Percentiles rank a stretch among this genome's conserved stretches.
Evolutionary conservation across 768 basidiomycete species (phyloP).

Genomic region (Cystoderma amianthinum): DNA sequence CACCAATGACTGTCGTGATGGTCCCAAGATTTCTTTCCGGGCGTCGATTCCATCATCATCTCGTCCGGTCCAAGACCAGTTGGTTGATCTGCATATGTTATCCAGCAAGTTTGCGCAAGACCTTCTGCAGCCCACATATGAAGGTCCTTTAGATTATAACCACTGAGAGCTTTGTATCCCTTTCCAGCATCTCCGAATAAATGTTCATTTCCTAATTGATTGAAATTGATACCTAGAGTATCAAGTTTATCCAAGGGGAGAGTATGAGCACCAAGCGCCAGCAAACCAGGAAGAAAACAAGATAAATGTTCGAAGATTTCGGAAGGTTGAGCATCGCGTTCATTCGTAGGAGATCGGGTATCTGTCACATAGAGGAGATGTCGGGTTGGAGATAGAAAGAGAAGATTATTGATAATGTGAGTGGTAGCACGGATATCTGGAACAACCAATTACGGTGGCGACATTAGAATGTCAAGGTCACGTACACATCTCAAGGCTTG

Average conservation of each 20-base stretch:
- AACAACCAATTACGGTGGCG: too few relatives aligned
- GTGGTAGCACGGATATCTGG: slow-evolving; percentile 57
- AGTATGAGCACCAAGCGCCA: slow-evolving; percentile 63
- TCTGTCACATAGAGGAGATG: slow-evolving; percentile 67
- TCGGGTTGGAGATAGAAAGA: slow-evolving; percentile 62
- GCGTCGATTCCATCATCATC: slow-evolving; percentile 25
- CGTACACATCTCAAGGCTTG: slow-evolving; percentile 63
- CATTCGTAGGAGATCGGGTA: slow-evolving; percentile 18
- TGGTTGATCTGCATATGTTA: slow-evolving; percentile 65
- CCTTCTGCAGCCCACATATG: slow-evolving; percentile 76
- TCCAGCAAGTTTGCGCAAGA: slow-evolving; percentile 63
- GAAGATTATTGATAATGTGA: slow-evolving; percentile 53
- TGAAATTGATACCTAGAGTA: slow-evolving; percentile 37
- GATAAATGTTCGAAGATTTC: slow-evolving; percentile 67
- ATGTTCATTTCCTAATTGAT: slow-evolving; percentile 29
- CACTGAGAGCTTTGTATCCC: slow-evolving; percentile 27
- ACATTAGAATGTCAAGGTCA: too few relatives aligned
- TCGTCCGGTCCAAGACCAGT: slow-evolving; percentile 66
- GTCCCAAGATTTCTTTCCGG: slow-evolving; percentile 12
- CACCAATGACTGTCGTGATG: slow-evolving; percentile 8
- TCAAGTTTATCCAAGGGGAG: slow-evolving; percentile 50
- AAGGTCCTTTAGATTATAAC: slow-evolving; percentile 50
- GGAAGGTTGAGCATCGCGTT: slow-evolving; percentile 25
- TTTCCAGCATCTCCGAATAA: slow-evolving; percentile 25
- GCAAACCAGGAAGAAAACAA: slow-evolving; percentile 71